Conservation (phyloP, 306 rosid species). For the Prunus mume region DNA sequence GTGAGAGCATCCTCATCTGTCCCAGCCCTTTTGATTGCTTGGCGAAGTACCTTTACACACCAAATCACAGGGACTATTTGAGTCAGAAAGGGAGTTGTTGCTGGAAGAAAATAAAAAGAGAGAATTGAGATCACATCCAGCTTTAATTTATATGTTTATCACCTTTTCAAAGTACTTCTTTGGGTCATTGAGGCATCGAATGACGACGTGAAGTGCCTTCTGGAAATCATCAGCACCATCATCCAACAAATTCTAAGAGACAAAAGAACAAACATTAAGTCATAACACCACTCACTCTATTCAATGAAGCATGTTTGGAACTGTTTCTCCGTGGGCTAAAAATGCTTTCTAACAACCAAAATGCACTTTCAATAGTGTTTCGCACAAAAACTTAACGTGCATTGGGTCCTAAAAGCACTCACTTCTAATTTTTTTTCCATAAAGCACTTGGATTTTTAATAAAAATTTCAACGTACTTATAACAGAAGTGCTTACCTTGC, state of each 20-base stretch:
- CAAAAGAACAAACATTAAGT: background rate
- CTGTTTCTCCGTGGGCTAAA: no score
- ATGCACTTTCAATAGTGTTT: no score
- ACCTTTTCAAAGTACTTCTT: constrained; percentile 79
- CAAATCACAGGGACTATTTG: background rate
- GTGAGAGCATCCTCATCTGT: constrained; percentile 77
- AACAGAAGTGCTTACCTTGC: constrained; percentile 40
- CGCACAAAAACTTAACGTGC: no score
- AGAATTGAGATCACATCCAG: background rate
- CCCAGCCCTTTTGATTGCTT: constrained; percentile 53
- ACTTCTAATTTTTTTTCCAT: no score
- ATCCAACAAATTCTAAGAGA: constrained; percentile 48
- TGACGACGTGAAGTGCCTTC: constrained; percentile 48
- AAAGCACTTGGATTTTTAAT: background rate
- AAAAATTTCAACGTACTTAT: background rate
- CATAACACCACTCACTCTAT: background rate
- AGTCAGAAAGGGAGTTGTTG: background rate
- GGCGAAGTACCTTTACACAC: constrained; percentile 44
- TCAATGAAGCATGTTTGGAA: no score
- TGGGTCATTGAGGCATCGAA: constrained; percentile 58
- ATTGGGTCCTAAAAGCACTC: no score
- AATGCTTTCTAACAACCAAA: no score
- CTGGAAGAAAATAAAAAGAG: background rate
- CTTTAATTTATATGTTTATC: background rate
- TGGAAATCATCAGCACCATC: constrained; percentile 43